Percentiles rank a stretch among this genome's conserved stretches.
Evolutionary conservation across 306 rosid genomes (phyloP).

Genomic region (Erythrophleum fordii): DNA sequence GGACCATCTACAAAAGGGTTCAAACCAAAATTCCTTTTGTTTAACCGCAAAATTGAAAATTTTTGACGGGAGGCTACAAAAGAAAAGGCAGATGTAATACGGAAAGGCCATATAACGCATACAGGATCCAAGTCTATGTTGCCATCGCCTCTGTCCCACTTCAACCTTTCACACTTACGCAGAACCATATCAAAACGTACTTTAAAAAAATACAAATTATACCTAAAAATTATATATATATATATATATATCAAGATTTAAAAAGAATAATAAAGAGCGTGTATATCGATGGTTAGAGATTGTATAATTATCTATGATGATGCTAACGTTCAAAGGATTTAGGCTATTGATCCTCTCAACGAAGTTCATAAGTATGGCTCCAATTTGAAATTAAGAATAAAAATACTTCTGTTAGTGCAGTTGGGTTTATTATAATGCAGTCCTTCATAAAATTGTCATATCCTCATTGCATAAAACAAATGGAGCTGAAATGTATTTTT

Average conservation of each 20-base stretch:
- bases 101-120: neutral
- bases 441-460: neutral
- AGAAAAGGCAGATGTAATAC: neutral
- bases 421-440: neutral
- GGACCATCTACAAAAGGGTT: constrained; percentile 24
- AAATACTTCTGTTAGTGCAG: neutral
- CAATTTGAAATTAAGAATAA: neutral
- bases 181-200: neutral
- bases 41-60: neutral
- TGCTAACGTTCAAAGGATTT: too few relatives aligned
- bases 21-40: constrained; percentile 26
- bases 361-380: neutral
- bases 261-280: too few relatives aligned
- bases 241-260: neutral
- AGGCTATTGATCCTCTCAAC: too few relatives aligned
- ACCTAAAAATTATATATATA: neutral
- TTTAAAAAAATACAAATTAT: neutral
- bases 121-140: neutral
- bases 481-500: too few relatives aligned
- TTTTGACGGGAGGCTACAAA: neutral
- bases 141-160: constrained; percentile 22
- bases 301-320: too few relatives aligned
- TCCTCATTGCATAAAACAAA: too few relatives aligned
- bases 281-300: too few relatives aligned
- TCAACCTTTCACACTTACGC: constrained; percentile 2